Conservation (phyloP, 257 asterid species). For the Schizonepeta tenuifolia region DNA sequence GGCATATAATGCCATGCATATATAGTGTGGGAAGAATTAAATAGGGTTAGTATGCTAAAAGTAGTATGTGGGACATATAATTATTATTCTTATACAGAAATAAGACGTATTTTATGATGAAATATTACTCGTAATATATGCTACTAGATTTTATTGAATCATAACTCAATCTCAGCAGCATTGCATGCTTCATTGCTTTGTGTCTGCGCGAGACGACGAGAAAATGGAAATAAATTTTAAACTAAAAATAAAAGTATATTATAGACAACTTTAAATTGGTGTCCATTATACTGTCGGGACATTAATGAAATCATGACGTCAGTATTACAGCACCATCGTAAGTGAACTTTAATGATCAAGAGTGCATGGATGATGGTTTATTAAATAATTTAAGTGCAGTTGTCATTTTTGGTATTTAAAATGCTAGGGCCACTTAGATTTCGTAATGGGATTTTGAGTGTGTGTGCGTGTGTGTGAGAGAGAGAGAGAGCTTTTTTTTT, state of each 20-base stretch:
- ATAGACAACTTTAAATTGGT: conserved; percentile 24
- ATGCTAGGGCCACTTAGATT: conserved; percentile 31
- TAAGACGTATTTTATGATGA: neutral
- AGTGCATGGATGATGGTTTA: conserved; percentile 21
- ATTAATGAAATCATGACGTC: conserved; percentile 32
- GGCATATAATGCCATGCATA: conserved; percentile 22
- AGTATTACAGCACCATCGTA: conserved; percentile 30
- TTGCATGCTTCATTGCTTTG: conserved; percentile 23
- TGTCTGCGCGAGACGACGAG: conserved; percentile 1
- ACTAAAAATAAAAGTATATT: neutral
- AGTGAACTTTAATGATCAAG: conserved; percentile 34
- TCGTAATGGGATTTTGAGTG: conserved; percentile 27
- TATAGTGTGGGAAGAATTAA: conserved; percentile 34
- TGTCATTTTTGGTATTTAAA: conserved; percentile 21
- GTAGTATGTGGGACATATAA: conserved; percentile 19
- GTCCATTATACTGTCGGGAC: conserved; percentile 37
- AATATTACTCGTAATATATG: neutral
- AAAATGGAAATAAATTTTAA: neutral
- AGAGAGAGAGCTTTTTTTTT: no score
- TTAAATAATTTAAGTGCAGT: conserved; percentile 24
- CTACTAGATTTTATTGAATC: neutral
- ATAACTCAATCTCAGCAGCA: conserved; percentile 4
- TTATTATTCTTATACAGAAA: neutral
- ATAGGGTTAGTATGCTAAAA: conserved; percentile 29
- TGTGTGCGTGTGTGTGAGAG: no score